Conservation (phyloP, 345 rosid genomes). For the Adansonia digitata region DNA sequence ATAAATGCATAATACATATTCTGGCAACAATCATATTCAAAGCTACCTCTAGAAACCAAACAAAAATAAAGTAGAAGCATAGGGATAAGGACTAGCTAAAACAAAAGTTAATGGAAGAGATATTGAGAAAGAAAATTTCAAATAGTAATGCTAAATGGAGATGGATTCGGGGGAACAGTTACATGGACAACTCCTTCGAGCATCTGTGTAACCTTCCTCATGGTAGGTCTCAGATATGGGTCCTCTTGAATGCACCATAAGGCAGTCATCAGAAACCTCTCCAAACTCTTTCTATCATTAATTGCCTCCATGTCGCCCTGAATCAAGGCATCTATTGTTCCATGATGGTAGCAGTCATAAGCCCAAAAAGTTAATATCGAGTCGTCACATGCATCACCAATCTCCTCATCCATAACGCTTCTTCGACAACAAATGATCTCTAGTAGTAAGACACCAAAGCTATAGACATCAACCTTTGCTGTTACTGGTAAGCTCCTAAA, state of each 20-base stretch:
- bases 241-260: slow-evolving; percentile 62
- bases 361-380: slow-evolving; percentile 42
- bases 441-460: slow-evolving; percentile 30
- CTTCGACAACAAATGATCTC: slow-evolving; percentile 38
- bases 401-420: slow-evolving; percentile 6
- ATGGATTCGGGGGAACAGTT: slow-evolving; percentile 19
- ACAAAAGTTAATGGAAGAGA: no score
- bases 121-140: background rate
- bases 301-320: slow-evolving; percentile 35
- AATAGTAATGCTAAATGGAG: slow-evolving; percentile 1
- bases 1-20: no score
- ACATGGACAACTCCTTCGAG: slow-evolving; percentile 27
- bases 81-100: no score
- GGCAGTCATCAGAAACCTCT: slow-evolving; percentile 36
- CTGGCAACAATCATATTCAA: no score
- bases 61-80: no score
- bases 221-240: slow-evolving; percentile 38
- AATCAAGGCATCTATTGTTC: slow-evolving; percentile 21
- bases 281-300: slow-evolving; percentile 30
- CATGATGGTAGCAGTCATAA: slow-evolving; percentile 33
- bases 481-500: slow-evolving; percentile 31
- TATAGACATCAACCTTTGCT: no score
- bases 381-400: slow-evolving; percentile 6
- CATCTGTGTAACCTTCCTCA: slow-evolving; percentile 40
- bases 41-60: no score